phyloP scores from a whole-genome alignment of 1,284 basidiomycete genomes.

The Rhodotorula sp. region DNA sequence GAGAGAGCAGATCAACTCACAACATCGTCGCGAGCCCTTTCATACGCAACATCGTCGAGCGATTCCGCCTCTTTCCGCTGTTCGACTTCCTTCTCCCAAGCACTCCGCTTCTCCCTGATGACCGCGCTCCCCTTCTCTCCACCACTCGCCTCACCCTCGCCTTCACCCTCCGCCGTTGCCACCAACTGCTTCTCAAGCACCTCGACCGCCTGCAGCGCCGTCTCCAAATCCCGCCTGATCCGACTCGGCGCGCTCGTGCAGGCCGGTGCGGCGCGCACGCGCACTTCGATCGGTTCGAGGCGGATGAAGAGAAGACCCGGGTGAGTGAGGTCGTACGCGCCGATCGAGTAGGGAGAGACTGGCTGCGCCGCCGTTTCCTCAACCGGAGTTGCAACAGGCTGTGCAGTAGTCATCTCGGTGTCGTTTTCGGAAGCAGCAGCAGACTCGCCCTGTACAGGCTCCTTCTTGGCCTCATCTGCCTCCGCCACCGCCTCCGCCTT shows the following conservation, averaged over 20 bases:
- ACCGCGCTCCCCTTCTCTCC: conserved; percentile 47
- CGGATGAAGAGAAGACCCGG: background rate
- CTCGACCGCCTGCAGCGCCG: conserved; percentile 65
- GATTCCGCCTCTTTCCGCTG: conserved; percentile 37
- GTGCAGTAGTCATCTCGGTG: background rate
- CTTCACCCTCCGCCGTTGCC: conserved; percentile 16
- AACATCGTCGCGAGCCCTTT: conserved; percentile 33
- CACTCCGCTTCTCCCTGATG: conserved; percentile 44
- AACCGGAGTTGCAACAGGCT: background rate
- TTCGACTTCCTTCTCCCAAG: conserved; percentile 26
- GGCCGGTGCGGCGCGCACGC: conserved; percentile 74
- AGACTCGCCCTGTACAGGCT: background rate
- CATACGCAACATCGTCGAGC: conserved; percentile 40
- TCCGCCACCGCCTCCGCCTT: background rate
- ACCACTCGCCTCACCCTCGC: conserved; percentile 28
- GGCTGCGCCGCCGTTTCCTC: background rate
- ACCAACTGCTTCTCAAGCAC: conserved; percentile 69
- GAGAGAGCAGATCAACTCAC: background rate
- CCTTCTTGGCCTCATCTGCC: background rate
- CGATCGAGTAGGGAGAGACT: conserved; percentile 51
- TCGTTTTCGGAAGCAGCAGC: background rate
- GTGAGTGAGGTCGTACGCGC: conserved; percentile 4
- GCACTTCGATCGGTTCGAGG: conserved; percentile 65
- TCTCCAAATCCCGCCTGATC: conserved; percentile 71
- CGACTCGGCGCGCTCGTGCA: conserved; percentile 73